Percentiles rank a stretch among this genome's conserved stretches.
Conservation (phyloP, 2,329 filamentous ascomycete species). For the Alternaria rosae region DNA sequence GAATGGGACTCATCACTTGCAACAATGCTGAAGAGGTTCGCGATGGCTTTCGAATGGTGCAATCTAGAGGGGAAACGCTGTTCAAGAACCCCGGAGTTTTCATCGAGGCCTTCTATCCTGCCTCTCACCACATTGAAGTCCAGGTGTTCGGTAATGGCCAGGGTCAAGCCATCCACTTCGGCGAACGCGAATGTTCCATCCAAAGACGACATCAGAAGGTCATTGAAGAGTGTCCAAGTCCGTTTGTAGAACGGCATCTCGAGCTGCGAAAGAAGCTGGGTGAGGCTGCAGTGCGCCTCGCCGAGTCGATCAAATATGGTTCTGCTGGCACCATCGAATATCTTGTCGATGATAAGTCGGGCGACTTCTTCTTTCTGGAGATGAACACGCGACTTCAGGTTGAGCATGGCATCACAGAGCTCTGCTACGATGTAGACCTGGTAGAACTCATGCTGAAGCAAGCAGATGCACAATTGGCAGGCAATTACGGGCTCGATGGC, state of each 20-base stretch:
- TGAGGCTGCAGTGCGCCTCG: conserved; percentile 74
- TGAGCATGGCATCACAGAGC: conserved; percentile 65
- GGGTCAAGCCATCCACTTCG: conserved; percentile 81
- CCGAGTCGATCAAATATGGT: conserved; percentile 69
- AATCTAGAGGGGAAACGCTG: conserved; percentile 56
- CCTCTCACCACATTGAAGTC: conserved; percentile 76
- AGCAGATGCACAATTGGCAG: conserved; percentile 59
- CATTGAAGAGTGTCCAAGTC: conserved; percentile 86
- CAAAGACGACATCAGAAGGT: conserved; percentile 91
- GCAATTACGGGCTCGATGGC: conserved; percentile 55
- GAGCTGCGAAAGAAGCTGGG: conserved; percentile 68
- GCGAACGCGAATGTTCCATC: conserved; percentile 87
- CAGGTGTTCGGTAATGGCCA: conserved; percentile 86
- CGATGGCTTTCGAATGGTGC: conserved; percentile 56
- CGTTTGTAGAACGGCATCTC: conserved; percentile 62
- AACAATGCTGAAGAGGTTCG: conserved; percentile 43
- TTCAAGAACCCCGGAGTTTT: conserved; percentile 44
- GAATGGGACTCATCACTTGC: conserved; percentile 55
- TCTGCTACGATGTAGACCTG: conserved; percentile 63
- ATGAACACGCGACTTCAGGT: conserved; percentile 68
- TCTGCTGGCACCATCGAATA: conserved; percentile 91
- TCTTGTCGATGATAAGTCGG: conserved; percentile 82
- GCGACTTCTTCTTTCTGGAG: conserved; percentile 74
- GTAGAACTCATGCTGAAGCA: conserved; percentile 65
- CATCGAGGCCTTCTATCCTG: conserved; percentile 55